Percentiles rank a stretch among this genome's conserved stretches.
Conservation (phyloP, 306 rosid species). For the Cotoneaster glaucophyllus region DNA sequence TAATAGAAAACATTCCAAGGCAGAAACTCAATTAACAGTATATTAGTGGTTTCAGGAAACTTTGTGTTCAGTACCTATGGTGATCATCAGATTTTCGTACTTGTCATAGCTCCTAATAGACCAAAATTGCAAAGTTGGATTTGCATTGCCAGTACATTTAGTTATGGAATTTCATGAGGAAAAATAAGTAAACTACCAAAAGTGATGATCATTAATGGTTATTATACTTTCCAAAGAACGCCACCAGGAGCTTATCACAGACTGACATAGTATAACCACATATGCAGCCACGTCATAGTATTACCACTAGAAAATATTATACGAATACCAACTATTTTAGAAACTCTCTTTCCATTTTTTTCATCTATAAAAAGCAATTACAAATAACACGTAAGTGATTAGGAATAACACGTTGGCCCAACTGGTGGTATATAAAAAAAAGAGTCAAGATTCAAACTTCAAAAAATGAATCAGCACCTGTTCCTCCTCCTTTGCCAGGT, state of each 20-base stretch:
- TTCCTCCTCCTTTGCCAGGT: slow-evolving; percentile 99
- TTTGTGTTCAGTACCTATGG: background rate
- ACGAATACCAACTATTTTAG: background rate
- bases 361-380: background rate
- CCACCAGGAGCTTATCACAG: background rate
- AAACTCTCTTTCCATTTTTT: background rate
- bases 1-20: background rate
- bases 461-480: slow-evolving; percentile 55
- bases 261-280: background rate
- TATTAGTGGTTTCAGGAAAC: background rate
- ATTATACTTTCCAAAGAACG: background rate
- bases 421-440: background rate
- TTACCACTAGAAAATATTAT: background rate
- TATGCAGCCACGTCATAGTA: background rate
- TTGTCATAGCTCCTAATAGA: background rate
- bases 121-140: background rate
- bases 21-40: background rate
- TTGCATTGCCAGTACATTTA: background rate
- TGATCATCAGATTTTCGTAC: background rate
- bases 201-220: background rate
- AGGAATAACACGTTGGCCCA: background rate
- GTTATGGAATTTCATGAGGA: background rate
- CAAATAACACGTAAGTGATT: background rate
- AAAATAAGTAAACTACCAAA: background rate
- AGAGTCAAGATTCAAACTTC: slow-evolving; percentile 7